Percentiles rank a stretch among this genome's conserved stretches.
Evolutionary conservation across 352 stramenopile genomes (phyloP).

Genomic region (Globisporangium carolinianum): DNA sequence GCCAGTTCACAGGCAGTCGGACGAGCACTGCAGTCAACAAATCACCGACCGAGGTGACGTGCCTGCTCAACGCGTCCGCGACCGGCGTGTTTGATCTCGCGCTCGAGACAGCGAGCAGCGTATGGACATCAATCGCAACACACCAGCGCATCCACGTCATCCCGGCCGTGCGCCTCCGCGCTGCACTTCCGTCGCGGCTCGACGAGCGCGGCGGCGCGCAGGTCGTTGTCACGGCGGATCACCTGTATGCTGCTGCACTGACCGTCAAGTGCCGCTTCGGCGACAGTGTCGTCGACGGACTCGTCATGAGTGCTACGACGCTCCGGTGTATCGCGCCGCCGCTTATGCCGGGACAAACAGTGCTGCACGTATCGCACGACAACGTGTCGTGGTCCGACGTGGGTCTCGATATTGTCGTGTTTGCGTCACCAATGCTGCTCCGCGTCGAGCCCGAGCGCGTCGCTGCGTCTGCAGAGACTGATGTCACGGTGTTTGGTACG

Average conservation of each 20-base stretch:
- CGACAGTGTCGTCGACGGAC: conserved; percentile 11
- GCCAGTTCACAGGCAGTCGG: conserved; percentile 17
- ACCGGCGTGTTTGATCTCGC: conserved; percentile 20
- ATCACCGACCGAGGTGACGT: conserved; percentile 11
- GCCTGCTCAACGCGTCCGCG: conserved; percentile 23
- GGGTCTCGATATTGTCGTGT: conserved; percentile 21
- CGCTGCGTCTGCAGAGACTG: conserved; percentile 2
- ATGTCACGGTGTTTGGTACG: conserved; percentile 29
- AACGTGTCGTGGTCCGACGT: conserved; percentile 27
- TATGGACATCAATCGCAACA: conserved; percentile 13
- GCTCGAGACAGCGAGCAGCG: conserved; percentile 11
- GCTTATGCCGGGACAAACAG: conserved; percentile 15
- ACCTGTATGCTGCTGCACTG: conserved; percentile 15
- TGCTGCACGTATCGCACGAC: conserved; percentile 28
- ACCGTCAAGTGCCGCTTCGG: conserved; percentile 35
- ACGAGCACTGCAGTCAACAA: neutral
- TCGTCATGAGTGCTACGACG: conserved; percentile 20
- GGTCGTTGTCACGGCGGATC: conserved; percentile 23
- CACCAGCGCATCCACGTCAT: conserved; percentile 25
- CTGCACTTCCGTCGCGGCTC: conserved; percentile 21
- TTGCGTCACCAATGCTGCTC: conserved; percentile 26
- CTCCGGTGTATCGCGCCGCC: conserved; percentile 25
- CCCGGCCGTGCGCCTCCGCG: conserved; percentile 14
- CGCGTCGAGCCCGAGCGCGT: conserved; percentile 15
- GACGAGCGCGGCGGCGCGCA: conserved; percentile 39